These are phyloP conservation scores for Globisporangium yorkense DNA, from an alignment of 352 stramenopile genomes.

Conservation along the genomic window DNA sequence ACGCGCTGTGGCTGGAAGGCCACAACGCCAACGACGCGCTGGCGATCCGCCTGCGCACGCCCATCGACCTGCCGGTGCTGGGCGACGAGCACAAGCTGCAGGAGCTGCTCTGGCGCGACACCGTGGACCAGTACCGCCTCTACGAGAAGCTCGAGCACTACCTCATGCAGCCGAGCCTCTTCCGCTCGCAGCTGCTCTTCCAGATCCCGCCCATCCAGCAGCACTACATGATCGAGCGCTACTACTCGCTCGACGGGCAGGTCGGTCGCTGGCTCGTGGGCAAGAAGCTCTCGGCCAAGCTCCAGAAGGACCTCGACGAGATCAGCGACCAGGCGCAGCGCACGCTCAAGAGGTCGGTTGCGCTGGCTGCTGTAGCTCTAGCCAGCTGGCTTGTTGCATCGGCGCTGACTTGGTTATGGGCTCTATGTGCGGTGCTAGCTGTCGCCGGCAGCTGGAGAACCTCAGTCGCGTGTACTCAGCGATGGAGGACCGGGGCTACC, in stretches of 20 bases:
- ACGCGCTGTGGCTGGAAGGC: conserved; percentile 71
- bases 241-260: conserved; percentile 67
- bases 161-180: conserved; percentile 69
- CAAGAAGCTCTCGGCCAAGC: conserved; percentile 74
- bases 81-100: conserved; percentile 48
- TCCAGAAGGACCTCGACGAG: conserved; percentile 85
- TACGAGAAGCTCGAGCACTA: conserved; percentile 85
- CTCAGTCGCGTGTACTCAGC: conserved; percentile 64
- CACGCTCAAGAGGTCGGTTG: conserved; percentile 46
- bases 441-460: conserved; percentile 73
- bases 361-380: too few relatives aligned
- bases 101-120: conserved; percentile 73
- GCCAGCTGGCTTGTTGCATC: too few relatives aligned
- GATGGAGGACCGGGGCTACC: conserved; percentile 79
- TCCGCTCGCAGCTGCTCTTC: conserved; percentile 75
- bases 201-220: conserved; percentile 75
- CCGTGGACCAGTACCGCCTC: conserved; percentile 78
- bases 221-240: conserved; percentile 77
- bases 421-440: conserved; percentile 22
- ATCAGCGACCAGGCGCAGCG: conserved; percentile 60
- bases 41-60: conserved; percentile 37
- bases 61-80: conserved; percentile 40
- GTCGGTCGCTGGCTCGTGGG: conserved; percentile 72
- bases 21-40: conserved; percentile 58
- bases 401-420: neutral